Percentiles rank a stretch among this genome's conserved stretches.
Conservation (phyloP, 352 stramenopile genomes). For the Phytophthora syringae region DNA sequence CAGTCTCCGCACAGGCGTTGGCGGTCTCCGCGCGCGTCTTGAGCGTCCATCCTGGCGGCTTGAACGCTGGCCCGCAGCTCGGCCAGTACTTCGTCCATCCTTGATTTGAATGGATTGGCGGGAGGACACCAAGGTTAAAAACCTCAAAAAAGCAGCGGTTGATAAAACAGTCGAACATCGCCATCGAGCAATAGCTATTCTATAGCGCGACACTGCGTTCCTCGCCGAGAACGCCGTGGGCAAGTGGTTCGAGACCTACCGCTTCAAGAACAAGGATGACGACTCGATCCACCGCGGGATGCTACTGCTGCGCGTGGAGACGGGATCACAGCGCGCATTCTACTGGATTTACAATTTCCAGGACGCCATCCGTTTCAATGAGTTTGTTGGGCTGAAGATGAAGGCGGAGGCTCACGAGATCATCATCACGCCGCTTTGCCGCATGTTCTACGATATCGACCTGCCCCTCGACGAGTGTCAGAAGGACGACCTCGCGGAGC, state of each 20-base stretch:
- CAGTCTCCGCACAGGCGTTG: too few relatives aligned
- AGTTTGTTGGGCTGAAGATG: slow-evolving; percentile 13
- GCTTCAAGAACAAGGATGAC: slow-evolving; percentile 14
- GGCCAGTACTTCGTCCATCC: too few relatives aligned
- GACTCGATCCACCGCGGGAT: slow-evolving; percentile 7
- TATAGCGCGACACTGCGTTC: too few relatives aligned
- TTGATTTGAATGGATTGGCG: too few relatives aligned
- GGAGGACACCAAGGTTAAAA: too few relatives aligned
- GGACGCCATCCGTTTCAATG: slow-evolving; percentile 18
- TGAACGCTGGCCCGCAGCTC: too few relatives aligned
- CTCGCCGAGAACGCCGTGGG: slow-evolving; percentile 6
- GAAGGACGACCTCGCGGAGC: neutral
- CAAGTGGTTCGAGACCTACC: slow-evolving; percentile 16
- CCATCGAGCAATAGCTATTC: too few relatives aligned
- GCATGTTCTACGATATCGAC: slow-evolving; percentile 25
- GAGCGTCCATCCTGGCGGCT: too few relatives aligned
- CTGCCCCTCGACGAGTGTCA: neutral
- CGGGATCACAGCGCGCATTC: slow-evolving; percentile 6
- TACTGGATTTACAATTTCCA: slow-evolving; percentile 21
- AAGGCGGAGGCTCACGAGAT: slow-evolving; percentile 16
- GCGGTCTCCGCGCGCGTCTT: too few relatives aligned
- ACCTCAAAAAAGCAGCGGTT: too few relatives aligned
- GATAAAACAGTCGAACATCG: too few relatives aligned
- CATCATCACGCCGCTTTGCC: slow-evolving; percentile 2
- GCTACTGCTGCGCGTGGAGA: slow-evolving; percentile 19